A percentile compares a stretch with the other conserved stretches of the same genome.
phyloP scores from a whole-genome alignment of 495 filamentous ascomycete species.

The Xylaria flabelliformis region DNA sequence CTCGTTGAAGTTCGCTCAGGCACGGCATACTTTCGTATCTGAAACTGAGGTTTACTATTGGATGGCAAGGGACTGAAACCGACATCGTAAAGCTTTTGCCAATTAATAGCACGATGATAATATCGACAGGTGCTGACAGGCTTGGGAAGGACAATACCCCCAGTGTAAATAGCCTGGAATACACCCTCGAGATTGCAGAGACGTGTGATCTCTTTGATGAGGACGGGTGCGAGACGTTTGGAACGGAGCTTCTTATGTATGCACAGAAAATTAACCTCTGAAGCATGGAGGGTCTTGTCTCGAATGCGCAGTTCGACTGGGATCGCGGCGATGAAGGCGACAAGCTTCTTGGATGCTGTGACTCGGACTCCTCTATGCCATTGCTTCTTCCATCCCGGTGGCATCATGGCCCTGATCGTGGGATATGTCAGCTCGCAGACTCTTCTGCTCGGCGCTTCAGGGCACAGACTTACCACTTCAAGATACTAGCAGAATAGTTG shows the following conservation, averaged over 20 bases:
- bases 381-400: conserved; percentile 92
- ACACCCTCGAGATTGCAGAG: conserved; percentile 81
- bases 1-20: conserved; percentile 71
- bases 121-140: conserved; percentile 93
- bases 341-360: conserved; percentile 75
- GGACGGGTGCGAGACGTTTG: conserved; percentile 87
- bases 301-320: conserved; percentile 83
- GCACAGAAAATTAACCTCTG: conserved; percentile 97
- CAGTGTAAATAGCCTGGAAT: conserved; percentile 96
- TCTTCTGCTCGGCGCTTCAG: not conserved
- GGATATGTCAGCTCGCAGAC: conserved; percentile 34
- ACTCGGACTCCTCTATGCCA: conserved; percentile 96
- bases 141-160: conserved; percentile 84
- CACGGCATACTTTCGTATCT: conserved; percentile 80
- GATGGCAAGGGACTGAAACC: conserved; percentile 85
- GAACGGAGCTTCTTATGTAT: conserved; percentile 96
- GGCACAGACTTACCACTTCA: conserved; percentile 72
- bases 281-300: conserved; percentile 72
- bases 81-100: conserved; percentile 92
- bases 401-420: conserved; percentile 78
- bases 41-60: conserved; percentile 79
- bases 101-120: conserved; percentile 90
- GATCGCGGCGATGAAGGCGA: conserved; percentile 93
- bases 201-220: conserved; percentile 97
- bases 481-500: conserved; percentile 86